These are phyloP conservation scores for Fonsecaea pedrosoi DNA, from an alignment of 2,329 filamentous ascomycete species.

Conservation along the genomic window DNA sequence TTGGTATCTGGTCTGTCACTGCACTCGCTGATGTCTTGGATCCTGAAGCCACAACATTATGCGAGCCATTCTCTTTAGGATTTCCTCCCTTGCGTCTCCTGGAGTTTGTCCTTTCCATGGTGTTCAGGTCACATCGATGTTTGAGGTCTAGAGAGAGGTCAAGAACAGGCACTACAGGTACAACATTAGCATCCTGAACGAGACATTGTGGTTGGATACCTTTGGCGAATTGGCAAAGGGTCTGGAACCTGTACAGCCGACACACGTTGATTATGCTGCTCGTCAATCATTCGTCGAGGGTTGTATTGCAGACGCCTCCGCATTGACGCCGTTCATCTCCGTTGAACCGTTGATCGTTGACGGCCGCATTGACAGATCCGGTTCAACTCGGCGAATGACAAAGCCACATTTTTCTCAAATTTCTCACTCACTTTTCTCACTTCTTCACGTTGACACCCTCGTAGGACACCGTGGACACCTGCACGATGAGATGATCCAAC, in stretches of 20 bases:
- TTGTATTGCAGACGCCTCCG: background rate
- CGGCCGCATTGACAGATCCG: background rate
- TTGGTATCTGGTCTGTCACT: background rate
- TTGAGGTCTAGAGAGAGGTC: background rate
- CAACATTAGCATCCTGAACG: background rate
- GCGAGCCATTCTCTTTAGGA: constrained; percentile 36
- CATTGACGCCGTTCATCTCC: background rate
- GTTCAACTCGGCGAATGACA: background rate
- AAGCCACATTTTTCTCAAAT: background rate
- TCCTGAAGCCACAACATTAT: constrained; percentile 36
- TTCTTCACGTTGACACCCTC: background rate
- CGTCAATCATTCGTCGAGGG: background rate
- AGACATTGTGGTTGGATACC: background rate
- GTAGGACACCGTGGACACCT: background rate
- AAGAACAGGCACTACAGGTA: background rate
- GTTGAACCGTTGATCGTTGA: background rate
- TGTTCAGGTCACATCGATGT: background rate
- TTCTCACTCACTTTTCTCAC: no score
- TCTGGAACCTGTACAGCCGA: background rate
- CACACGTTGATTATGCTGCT: background rate
- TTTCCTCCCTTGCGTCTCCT: constrained; percentile 17
- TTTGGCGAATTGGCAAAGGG: background rate
- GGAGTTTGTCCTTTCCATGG: constrained; percentile 26
- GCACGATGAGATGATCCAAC: no score
- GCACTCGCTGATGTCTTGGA: background rate